These are phyloP conservation scores for Ganoderma sp. DNA, from an alignment of 1,284 basidiomycete genomes.

Conservation along the genomic window DNA sequence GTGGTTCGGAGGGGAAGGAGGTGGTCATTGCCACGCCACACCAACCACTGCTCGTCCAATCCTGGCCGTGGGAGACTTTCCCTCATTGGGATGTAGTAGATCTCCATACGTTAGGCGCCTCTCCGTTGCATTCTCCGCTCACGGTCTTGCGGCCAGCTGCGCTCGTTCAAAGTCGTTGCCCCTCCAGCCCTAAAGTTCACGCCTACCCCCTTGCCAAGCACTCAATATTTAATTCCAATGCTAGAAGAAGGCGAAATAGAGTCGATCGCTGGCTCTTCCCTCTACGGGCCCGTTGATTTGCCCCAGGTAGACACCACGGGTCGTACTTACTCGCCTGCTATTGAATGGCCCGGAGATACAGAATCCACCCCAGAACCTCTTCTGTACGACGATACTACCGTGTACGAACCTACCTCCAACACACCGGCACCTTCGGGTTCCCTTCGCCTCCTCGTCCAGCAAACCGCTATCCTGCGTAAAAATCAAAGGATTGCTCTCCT, in stretches of 20 bases:
- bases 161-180: neutral
- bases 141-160: neutral
- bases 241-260: slow-evolving; percentile 28
- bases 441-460: slow-evolving; percentile 63
- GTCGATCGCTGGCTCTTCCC: neutral
- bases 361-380: slow-evolving; percentile 12
- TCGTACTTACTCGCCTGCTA: slow-evolving; percentile 52
- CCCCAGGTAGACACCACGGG: slow-evolving; percentile 27
- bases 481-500: slow-evolving; percentile 60
- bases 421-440: slow-evolving; percentile 32
- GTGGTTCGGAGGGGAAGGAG: slow-evolving; percentile 7
- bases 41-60: slow-evolving; percentile 26
- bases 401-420: neutral
- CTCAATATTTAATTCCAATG: slow-evolving; percentile 4
- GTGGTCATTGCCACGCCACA: slow-evolving; percentile 29
- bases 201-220: neutral
- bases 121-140: neutral
- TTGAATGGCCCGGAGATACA: slow-evolving; percentile 61
- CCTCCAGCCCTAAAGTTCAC: neutral
- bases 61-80: slow-evolving; percentile 25
- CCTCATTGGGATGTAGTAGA: slow-evolving; percentile 24
- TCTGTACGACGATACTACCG: neutral
- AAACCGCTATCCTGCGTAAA: slow-evolving; percentile 56
- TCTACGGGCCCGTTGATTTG: neutral
- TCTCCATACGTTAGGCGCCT: slow-evolving; percentile 22